Conservation (phyloP, 768 basidiomycete species). For the Leccinellum luteum region DNA sequence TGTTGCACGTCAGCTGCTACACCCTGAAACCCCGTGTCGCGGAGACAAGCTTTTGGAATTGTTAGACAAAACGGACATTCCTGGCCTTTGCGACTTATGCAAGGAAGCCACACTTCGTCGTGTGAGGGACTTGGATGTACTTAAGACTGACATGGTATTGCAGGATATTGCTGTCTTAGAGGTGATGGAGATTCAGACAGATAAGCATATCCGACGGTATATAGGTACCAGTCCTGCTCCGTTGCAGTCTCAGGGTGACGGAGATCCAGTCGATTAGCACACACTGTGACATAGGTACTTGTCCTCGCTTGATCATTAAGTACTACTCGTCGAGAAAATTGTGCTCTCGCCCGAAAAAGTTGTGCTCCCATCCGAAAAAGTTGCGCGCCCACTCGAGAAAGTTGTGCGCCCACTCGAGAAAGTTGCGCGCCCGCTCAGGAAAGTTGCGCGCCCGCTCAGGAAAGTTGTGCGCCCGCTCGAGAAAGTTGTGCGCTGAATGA, state of each 20-base stretch:
- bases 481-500: too few species aligned
- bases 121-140: neutral
- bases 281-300: too few species aligned
- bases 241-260: too few species aligned
- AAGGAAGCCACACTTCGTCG: neutral
- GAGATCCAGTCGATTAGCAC: too few species aligned
- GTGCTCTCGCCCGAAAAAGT: neutral
- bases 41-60: neutral
- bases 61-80: neutral
- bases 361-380: neutral
- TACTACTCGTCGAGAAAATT: too few species aligned
- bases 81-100: neutral
- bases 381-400: neutral
- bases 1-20: neutral
- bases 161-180: neutral
- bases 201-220: neutral
- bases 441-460: too few species aligned
- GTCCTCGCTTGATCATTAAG: too few species aligned
- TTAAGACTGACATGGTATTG: neutral
- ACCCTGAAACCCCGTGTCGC: constrained; percentile 1
- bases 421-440: too few species aligned
- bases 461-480: too few species aligned
- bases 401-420: neutral
- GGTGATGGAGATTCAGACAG: neutral
- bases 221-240: neutral